phyloP scores from a whole-genome alignment of 176 grass and related monocot genomes.

The Triticum urartu region DNA sequence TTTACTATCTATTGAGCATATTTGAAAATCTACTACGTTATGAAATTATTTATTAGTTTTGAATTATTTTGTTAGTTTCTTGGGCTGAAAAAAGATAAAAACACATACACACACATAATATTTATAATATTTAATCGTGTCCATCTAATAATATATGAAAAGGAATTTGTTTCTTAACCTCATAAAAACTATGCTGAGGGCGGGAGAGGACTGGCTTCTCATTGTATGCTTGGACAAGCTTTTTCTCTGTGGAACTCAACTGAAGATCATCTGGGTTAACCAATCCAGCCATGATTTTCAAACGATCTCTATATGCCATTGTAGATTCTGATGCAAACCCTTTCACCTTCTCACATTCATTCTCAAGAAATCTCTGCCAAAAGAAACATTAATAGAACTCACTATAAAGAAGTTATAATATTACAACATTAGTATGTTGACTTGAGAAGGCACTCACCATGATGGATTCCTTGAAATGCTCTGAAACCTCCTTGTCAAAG shows the following conservation, averaged over 20 bases:
- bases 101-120: too few species aligned
- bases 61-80: neutral
- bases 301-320: slow-evolving; percentile 70
- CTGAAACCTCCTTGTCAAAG: slow-evolving; percentile 92
- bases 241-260: slow-evolving; percentile 74
- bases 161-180: slow-evolving; percentile 40
- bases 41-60: neutral
- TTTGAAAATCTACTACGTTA: neutral
- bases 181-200: slow-evolving; percentile 84
- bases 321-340: slow-evolving; percentile 75
- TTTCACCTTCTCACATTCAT: slow-evolving; percentile 85
- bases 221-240: slow-evolving; percentile 89
- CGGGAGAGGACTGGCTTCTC: slow-evolving; percentile 97
- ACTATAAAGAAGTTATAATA: neutral
- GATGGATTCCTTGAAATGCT: slow-evolving; percentile 83
- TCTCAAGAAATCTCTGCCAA: slow-evolving; percentile 71
- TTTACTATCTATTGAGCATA: neutral
- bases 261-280: slow-evolving; percentile 90
- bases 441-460: slow-evolving; percentile 41
- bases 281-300: slow-evolving; percentile 92
- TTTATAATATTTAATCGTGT: neutral
- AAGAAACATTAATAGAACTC: neutral
- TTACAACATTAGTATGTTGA: neutral
- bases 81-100: neutral
- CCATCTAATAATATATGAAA: neutral